Conservation (phyloP, 2,329 filamentous ascomycete species). For the Curvularia verruculosa region DNA sequence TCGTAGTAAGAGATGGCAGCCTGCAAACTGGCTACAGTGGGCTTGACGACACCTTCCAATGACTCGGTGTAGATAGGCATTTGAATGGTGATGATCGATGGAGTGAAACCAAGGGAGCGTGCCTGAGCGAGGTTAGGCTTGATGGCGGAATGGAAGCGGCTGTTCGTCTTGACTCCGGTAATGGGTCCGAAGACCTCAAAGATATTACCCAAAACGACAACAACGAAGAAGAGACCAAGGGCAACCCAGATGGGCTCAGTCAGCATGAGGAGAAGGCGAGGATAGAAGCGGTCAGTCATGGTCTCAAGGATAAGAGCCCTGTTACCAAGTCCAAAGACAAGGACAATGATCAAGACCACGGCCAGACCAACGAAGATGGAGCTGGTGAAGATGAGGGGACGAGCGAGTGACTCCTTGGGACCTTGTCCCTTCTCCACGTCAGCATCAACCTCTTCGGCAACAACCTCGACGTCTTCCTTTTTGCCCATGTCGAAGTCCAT, state of each 20-base stretch:
- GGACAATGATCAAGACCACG: constrained; percentile 59
- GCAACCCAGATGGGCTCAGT: constrained; percentile 55
- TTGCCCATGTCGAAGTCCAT: constrained; percentile 17
- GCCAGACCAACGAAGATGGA: constrained; percentile 60
- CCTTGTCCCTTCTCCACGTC: constrained; percentile 39
- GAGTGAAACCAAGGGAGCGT: constrained; percentile 63
- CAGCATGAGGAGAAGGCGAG: constrained; percentile 60
- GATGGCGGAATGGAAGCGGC: constrained; percentile 74
- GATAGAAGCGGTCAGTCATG: constrained; percentile 58
- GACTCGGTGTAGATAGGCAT: constrained; percentile 89
- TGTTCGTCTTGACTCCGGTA: constrained; percentile 74
- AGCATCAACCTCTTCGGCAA: constrained; percentile 29
- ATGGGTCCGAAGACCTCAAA: constrained; percentile 74
- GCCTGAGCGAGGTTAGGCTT: constrained; percentile 50
- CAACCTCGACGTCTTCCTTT: constrained; percentile 19
- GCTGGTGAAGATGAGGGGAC: constrained; percentile 58
- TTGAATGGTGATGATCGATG: constrained; percentile 75
- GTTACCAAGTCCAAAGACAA: constrained; percentile 63
- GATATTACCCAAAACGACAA: constrained; percentile 20
- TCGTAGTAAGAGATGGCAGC: constrained; percentile 61
- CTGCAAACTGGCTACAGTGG: constrained; percentile 77
- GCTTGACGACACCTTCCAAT: constrained; percentile 72
- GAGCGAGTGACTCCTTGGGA: constrained; percentile 50
- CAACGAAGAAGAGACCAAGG: constrained; percentile 56
- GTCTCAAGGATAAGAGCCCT: constrained; percentile 60